Conservation (phyloP, 768 basidiomycete genomes). For the Clitopilus passeckerianus region DNA sequence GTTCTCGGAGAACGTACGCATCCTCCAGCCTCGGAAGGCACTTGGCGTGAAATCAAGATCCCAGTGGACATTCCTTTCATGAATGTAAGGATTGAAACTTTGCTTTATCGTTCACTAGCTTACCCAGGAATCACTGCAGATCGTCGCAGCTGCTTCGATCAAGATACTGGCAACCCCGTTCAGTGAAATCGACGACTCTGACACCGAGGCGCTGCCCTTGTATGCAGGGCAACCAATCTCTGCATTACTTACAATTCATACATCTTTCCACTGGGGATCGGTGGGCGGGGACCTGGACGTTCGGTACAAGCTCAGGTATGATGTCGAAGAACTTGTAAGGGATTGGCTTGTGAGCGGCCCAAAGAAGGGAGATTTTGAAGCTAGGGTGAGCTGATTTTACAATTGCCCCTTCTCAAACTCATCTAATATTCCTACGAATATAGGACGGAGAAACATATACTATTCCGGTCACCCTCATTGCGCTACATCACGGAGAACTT, state of each 20-base stretch:
- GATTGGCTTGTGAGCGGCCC: constrained; percentile 90
- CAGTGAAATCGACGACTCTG: constrained; percentile 17
- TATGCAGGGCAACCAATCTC: constrained; percentile 90
- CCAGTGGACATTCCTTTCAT: constrained; percentile 84
- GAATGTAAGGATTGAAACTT: constrained; percentile 47
- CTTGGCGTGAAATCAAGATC: constrained; percentile 75
- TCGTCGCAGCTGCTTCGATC: constrained; percentile 58
- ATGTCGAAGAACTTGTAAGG: constrained; percentile 73
- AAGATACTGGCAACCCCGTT: constrained; percentile 42
- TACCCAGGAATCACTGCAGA: constrained; percentile 32
- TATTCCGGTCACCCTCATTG: constrained; percentile 73
- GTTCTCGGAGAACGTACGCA: constrained; percentile 38
- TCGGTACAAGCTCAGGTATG: constrained; percentile 64
- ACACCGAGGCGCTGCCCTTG: constrained; percentile 32
- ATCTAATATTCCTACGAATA: neutral
- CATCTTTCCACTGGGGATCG: constrained; percentile 76
- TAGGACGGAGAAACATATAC: constrained; percentile 61
- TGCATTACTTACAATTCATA: constrained; percentile 59
- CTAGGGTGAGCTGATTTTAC: constrained; percentile 45
- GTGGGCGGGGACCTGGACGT: constrained; percentile 31
- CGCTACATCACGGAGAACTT: constrained; percentile 80
- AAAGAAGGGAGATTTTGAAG: constrained; percentile 80
- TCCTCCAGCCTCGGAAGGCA: constrained; percentile 29
- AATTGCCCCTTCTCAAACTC: neutral
- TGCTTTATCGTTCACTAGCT: constrained; percentile 5